phyloP scores from a whole-genome alignment of 805 yeast genomes.

The Yarrowia osloensis region DNA sequence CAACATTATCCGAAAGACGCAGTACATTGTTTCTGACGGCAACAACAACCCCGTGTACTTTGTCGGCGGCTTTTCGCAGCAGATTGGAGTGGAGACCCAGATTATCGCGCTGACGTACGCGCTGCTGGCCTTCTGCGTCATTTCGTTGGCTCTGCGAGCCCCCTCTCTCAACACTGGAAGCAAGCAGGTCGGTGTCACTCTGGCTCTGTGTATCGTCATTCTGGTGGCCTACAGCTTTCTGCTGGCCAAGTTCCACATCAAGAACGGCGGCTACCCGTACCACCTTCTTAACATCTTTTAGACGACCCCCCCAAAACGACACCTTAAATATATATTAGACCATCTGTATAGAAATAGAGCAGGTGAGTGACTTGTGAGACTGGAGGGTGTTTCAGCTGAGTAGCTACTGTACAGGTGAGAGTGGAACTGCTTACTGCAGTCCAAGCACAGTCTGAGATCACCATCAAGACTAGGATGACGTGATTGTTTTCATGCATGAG shows the following conservation, averaged over 20 bases:
- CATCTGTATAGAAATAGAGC: constrained; percentile 25
- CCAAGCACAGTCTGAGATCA: too few relatives aligned
- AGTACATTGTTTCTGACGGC: constrained; percentile 49
- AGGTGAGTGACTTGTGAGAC: neutral
- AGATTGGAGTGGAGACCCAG: constrained; percentile 88
- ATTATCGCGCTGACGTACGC: constrained; percentile 75
- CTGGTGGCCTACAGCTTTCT: constrained; percentile 64
- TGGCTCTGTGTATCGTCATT: constrained; percentile 49
- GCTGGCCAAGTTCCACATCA: constrained; percentile 65
- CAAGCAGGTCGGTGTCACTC: constrained; percentile 53
- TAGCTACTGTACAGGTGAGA: too few relatives aligned
- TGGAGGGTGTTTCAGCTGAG: too few relatives aligned
- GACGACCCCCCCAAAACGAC: constrained; percentile 10
- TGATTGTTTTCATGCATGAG: too few relatives aligned
- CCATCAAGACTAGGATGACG: too few relatives aligned
- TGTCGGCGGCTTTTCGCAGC: constrained; percentile 68
- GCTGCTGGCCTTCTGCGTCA: constrained; percentile 57
- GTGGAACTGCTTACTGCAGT: too few relatives aligned
- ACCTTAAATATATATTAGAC: constrained; percentile 11
- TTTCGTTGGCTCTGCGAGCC: constrained; percentile 59
- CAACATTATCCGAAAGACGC: constrained; percentile 77
- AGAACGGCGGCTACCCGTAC: constrained; percentile 78
- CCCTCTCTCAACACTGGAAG: constrained; percentile 52
- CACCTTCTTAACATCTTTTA: constrained; percentile 48
- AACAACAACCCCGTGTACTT: constrained; percentile 54